A percentile compares a stretch with the other conserved stretches of the same genome.
phyloP scores from a whole-genome alignment of 805 yeast species.

The Pichia cephalocereana region DNA sequence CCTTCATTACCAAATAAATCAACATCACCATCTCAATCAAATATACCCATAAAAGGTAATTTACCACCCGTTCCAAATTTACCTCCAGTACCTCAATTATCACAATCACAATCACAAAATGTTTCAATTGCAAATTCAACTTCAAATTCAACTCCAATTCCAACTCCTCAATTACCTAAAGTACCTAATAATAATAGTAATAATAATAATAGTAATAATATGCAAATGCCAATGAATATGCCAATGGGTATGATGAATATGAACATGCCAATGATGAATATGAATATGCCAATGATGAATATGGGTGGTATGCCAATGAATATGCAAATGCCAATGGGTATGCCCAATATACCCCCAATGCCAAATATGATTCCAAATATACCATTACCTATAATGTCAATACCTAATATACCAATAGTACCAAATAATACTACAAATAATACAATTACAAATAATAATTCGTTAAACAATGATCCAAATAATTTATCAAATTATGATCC shows the following conservation, averaged over 20 bases:
- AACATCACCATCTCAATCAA: background rate
- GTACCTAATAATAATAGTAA: background rate
- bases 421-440: background rate
- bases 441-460: background rate
- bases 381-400: too few species aligned
- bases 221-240: background rate
- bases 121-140: background rate
- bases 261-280: background rate
- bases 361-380: too few species aligned
- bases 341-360: too few species aligned
- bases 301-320: background rate
- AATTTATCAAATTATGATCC: constrained; percentile 4
- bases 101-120: background rate
- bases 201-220: background rate
- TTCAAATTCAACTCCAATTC: background rate
- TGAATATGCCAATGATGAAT: constrained; percentile 1
- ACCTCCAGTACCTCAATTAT: background rate
- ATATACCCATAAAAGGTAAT: background rate
- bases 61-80: background rate
- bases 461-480: background rate
- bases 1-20: background rate
- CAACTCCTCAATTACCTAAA: background rate
- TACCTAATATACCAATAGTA: too few species aligned
- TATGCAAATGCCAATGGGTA: too few species aligned
- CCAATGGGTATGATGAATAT: background rate